These are phyloP conservation scores for Datisca glomerata DNA, from an alignment of 306 rosid species.

Conservation along the genomic window DNA sequence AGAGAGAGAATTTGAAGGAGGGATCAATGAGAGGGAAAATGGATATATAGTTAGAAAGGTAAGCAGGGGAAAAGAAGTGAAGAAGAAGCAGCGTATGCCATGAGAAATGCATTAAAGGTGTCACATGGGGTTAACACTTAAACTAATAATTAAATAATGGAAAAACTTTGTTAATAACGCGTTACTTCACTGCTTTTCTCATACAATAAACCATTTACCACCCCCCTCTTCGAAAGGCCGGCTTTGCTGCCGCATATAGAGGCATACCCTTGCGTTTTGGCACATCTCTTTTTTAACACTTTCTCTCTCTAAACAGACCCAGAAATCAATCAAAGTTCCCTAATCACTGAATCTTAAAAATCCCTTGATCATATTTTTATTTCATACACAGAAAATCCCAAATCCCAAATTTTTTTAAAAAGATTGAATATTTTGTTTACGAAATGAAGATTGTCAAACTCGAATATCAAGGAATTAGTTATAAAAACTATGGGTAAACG, in stretches of 20 bases:
- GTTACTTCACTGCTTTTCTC: conserved; percentile 21
- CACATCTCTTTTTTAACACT: conserved; percentile 14
- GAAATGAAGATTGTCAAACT: neutral
- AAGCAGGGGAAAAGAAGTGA: conserved; percentile 17
- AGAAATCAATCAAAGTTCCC: too few relatives aligned
- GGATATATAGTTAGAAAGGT: conserved; percentile 1
- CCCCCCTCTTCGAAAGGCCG: conserved; percentile 36
- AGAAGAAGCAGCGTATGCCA: conserved; percentile 19
- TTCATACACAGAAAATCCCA: too few relatives aligned
- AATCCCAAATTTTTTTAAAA: too few relatives aligned
- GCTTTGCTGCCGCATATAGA: conserved; percentile 37
- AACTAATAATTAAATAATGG: conserved; percentile 2
- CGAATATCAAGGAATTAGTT: too few relatives aligned
- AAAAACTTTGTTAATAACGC: conserved; percentile 15
- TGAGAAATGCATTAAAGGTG: conserved; percentile 43
- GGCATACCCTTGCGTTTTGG: conserved; percentile 58
- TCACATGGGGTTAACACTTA: conserved; percentile 64
- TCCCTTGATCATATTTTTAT: too few relatives aligned
- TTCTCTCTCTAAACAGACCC: neutral
- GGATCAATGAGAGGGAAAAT: conserved; percentile 7
- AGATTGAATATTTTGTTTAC: neutral
- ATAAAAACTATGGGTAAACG: too few relatives aligned
- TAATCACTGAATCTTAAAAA: too few relatives aligned
- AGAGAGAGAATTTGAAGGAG: neutral
- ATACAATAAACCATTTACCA: conserved; percentile 22